Percentiles rank a stretch among this genome's conserved stretches.
phyloP scores from a whole-genome alignment of 495 filamentous ascomycete species.

The Podospora anserina region DNA sequence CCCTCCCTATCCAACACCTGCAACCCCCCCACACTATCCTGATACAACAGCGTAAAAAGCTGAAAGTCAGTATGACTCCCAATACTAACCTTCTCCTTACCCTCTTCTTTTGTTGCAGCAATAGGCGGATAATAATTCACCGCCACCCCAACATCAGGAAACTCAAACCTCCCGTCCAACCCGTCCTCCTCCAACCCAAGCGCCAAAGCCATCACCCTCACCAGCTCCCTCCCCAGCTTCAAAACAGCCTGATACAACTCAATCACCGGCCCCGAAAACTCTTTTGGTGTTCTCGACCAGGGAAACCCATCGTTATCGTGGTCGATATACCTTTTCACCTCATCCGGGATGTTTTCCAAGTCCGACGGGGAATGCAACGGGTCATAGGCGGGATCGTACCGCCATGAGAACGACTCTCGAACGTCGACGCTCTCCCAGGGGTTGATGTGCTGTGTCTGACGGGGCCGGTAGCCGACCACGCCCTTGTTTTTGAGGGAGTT shows the following conservation, averaged over 20 bases:
- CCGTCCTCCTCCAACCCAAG: conserved; percentile 48
- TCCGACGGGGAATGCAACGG: conserved; percentile 30
- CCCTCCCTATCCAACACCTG: conserved; percentile 53
- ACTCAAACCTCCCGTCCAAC: conserved; percentile 47
- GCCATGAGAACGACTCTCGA: conserved; percentile 43
- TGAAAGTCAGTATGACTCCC: conserved; percentile 63
- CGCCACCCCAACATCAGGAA: conserved; percentile 39
- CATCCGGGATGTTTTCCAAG: conserved; percentile 32
- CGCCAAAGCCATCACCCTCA: conserved; percentile 47
- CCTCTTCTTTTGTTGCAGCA: not conserved
- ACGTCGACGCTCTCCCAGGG: conserved; percentile 37
- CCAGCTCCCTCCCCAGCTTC: conserved; percentile 44
- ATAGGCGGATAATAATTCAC: conserved; percentile 35
- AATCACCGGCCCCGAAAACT: conserved; percentile 45
- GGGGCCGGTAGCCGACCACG: conserved; percentile 27
- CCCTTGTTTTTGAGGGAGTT: conserved; percentile 34
- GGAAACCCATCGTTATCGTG: conserved; percentile 47
- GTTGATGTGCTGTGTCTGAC: conserved; percentile 32
- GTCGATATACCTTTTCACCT: conserved; percentile 39
- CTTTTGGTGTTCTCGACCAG: conserved; percentile 45
- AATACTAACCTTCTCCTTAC: conserved; percentile 31
- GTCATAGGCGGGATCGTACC: conserved; percentile 48
- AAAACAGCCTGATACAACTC: conserved; percentile 47
- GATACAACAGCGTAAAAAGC: conserved; percentile 57
- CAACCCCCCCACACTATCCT: conserved; percentile 52